phyloP scores from a whole-genome alignment of 805 yeast species.

The Wickerhamiella qilinensis region DNA sequence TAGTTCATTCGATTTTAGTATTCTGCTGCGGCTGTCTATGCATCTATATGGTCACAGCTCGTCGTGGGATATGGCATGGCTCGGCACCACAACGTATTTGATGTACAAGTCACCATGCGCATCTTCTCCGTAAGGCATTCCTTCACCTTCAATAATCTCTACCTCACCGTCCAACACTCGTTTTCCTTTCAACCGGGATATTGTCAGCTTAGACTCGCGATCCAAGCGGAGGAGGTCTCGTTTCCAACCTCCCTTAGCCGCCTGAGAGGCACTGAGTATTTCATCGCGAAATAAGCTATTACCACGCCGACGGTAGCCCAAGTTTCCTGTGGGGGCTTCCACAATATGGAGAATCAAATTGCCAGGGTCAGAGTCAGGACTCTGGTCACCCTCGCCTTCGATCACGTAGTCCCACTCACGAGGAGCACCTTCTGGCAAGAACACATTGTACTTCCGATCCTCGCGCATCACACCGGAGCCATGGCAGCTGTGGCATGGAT shows the following conservation, averaged over 20 bases:
- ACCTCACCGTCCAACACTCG: conserved; percentile 49
- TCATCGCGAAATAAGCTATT: conserved; percentile 67
- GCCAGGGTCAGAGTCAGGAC: conserved; percentile 73
- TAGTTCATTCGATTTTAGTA: too few species aligned
- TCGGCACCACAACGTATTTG: conserved; percentile 24
- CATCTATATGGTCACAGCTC: not conserved
- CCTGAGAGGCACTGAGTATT: conserved; percentile 53
- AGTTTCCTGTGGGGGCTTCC: conserved; percentile 37
- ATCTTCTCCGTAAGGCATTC: conserved; percentile 60
- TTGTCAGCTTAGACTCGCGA: conserved; percentile 30
- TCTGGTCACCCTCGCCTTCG: conserved; percentile 67
- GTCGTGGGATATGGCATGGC: not conserved
- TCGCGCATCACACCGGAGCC: conserved; percentile 53
- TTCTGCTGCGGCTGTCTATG: too few species aligned
- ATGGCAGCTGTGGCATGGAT: conserved; percentile 51
- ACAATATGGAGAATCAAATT: conserved; percentile 46
- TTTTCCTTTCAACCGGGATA: conserved; percentile 37
- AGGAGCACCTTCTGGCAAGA: conserved; percentile 54
- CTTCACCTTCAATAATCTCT: conserved; percentile 56
- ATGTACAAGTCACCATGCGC: conserved; percentile 35
- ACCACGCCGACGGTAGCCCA: conserved; percentile 80
- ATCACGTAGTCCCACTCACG: conserved; percentile 42
- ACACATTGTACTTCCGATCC: conserved; percentile 39
- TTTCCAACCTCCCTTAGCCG: conserved; percentile 67
- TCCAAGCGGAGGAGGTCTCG: conserved; percentile 55